Evolutionary conservation across 2,329 filamentous ascomycete genomes (phyloP).

Genomic region (Claviceps paspali): DNA sequence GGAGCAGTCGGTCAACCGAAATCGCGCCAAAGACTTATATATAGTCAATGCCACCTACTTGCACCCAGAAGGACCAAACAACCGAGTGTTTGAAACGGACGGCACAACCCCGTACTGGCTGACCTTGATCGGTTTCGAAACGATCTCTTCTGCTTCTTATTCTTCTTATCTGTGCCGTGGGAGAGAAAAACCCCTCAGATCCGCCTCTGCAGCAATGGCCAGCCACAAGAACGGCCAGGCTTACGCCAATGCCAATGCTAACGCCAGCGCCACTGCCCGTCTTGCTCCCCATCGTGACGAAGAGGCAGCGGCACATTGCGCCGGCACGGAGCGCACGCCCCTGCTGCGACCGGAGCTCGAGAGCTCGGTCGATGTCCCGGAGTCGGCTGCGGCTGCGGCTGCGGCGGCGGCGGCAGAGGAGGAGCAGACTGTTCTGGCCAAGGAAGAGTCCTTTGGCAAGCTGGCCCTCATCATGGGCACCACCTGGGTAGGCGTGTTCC

Average conservation of each 20-base stretch:
- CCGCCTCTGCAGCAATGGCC: neutral
- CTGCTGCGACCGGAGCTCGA: constrained; percentile 4
- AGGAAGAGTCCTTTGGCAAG: constrained; percentile 31
- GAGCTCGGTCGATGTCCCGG: too few relatives aligned
- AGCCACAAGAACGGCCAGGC: neutral
- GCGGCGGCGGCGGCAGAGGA: too few relatives aligned
- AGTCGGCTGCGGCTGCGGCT: too few relatives aligned
- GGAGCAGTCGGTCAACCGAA: neutral
- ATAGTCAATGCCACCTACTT: too few relatives aligned
- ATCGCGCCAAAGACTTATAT: too few relatives aligned
- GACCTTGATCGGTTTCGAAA: too few relatives aligned
- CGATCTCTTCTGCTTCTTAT: neutral
- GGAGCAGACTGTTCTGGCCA: constrained; percentile 31
- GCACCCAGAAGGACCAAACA: too few relatives aligned
- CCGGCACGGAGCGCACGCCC: constrained; percentile 3
- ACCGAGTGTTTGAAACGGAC: too few relatives aligned
- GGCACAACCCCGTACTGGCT: too few relatives aligned
- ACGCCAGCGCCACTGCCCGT: neutral
- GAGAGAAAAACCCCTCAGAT: neutral
- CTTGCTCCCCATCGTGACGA: neutral
- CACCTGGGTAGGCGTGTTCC: constrained; percentile 45
- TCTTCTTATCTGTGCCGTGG: neutral
- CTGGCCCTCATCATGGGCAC: constrained; percentile 39
- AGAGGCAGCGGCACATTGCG: neutral
- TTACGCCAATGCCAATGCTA: neutral